Evolutionary conservation across 129 eudicot genomes (phyloP), one percentile per base, ranked within the genome.

Genomic region (Escallonia rubra): DNA sequence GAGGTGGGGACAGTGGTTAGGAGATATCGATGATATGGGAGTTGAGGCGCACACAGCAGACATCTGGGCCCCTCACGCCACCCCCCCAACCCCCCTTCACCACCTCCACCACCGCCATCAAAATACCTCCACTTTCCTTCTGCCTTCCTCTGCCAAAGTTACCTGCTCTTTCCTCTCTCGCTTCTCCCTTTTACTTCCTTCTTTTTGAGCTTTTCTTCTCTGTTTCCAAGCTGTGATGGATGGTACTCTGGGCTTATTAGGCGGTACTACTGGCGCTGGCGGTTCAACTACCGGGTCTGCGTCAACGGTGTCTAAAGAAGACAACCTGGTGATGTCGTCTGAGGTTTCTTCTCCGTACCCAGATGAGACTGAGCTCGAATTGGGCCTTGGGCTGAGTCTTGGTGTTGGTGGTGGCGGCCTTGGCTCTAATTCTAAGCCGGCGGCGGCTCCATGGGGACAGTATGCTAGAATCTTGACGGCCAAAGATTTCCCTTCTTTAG

Each of bases 381-480:
- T 93, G 77, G 96, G 99, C 1, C 95, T 93, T 71, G 99, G 95
- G 10, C 78, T 94, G 64, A 80, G 90, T 71, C 83, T 93, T 70
- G 95, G 96, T 57, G 76, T 92, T 67, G 90, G 96, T 61, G 76
- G 66, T 50, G 75, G 81, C 58, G 83, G 84, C 41, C 34, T 23
- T 23, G 78, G 79, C 4, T 8, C 43, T 5, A 72, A 64, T 74
- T 72, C 76, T 63, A 86, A 69, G 79, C 59, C 79, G 5, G 80
- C 73, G 72, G 4, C 44, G 3, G 78, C 49, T 57, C 54, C 84
- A 61, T 76, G 87, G 85, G 80, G 75, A 73, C 86, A 78, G 23
- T 81, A 83, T 76, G 90, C 95, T 2, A 93, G 92, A 80, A 86
- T 93, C 64, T 80, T 93, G 88, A 93, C 98, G 3, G 91, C 96